Conservation (phyloP, 345 rosid species). For the Reutealis trisperma region DNA sequence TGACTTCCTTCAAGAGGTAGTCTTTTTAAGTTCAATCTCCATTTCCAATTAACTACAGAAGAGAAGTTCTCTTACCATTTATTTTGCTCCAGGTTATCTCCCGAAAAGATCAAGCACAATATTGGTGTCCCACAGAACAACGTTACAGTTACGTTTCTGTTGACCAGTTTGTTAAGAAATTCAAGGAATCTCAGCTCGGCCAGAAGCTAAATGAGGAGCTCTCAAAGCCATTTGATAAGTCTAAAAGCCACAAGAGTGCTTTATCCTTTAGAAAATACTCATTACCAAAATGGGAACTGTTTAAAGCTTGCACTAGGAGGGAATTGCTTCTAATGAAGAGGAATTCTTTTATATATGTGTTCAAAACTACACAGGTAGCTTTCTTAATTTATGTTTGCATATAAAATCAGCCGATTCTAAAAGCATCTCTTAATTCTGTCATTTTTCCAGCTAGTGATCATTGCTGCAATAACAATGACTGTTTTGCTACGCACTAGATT, state of each 20-base stretch:
- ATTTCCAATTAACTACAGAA: not conserved
- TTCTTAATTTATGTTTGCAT: not conserved
- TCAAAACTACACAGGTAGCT: constrained; percentile 54
- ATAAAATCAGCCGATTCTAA: not conserved
- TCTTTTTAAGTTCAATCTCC: not conserved
- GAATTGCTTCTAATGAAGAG: constrained; percentile 67
- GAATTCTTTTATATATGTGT: constrained; percentile 52
- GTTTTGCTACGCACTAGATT: constrained; percentile 45
- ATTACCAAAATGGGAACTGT: constrained; percentile 51
- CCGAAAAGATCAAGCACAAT: constrained; percentile 63
- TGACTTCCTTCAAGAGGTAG: constrained; percentile 68
- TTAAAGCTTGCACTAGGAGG: constrained; percentile 61
- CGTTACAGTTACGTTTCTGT: constrained; percentile 42
- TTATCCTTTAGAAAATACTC: constrained; percentile 43
- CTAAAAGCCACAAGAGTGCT: constrained; percentile 41
- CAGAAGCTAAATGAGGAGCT: constrained; percentile 37
- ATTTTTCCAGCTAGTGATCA: constrained; percentile 44
- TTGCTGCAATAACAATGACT: constrained; percentile 60
- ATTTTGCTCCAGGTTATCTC: constrained; percentile 52
- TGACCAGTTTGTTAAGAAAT: constrained; percentile 41
- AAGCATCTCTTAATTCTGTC: not conserved
- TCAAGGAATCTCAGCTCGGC: constrained; percentile 38
- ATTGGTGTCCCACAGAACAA: constrained; percentile 41
- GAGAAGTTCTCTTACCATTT: not conserved
- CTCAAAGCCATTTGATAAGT: constrained; percentile 38